Percentiles rank a stretch among this genome's conserved stretches.
These are phyloP conservation scores for Aspergillus piperis DNA, from an alignment of 2,329 filamentous ascomycete species.

Conservation along the genomic window DNA sequence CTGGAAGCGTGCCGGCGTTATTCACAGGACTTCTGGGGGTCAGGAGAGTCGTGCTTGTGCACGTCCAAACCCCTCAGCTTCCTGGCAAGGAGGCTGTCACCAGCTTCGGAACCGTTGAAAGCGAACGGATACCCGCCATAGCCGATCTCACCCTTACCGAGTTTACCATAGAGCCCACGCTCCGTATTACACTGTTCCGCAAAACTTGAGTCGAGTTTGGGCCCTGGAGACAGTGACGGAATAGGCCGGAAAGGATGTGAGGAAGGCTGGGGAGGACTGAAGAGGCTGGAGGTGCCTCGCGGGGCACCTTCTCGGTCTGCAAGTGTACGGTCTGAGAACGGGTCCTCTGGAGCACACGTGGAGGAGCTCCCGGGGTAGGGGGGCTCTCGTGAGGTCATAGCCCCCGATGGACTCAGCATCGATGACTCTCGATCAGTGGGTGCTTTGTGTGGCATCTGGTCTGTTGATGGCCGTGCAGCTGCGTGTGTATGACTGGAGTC, in stretches of 20 bases:
- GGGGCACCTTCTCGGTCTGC: neutral
- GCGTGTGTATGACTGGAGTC: conserved; percentile 46
- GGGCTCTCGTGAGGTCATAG: neutral
- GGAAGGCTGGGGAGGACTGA: conserved; percentile 1
- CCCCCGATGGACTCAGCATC: neutral
- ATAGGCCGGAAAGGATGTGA: conserved; percentile 23
- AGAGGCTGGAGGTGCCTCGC: neutral
- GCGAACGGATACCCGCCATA: conserved; percentile 61
- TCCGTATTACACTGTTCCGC: conserved; percentile 34
- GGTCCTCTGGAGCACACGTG: neutral
- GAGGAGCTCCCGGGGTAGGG: conserved; percentile 17
- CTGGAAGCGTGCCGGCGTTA: neutral
- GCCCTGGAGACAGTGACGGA: conserved; percentile 24
- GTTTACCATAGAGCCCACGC: conserved; percentile 62
- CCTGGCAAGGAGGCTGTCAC: conserved; percentile 70
- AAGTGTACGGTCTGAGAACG: neutral
- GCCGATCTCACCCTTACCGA: conserved; percentile 64
- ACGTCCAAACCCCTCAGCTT: conserved; percentile 65
- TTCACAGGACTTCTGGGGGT: neutral
- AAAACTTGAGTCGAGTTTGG: conserved; percentile 23
- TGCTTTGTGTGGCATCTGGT: conserved; percentile 61
- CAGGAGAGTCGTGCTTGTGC: conserved; percentile 30
- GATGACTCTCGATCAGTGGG: conserved; percentile 52
- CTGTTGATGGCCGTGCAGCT: conserved; percentile 56
- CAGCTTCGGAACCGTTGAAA: conserved; percentile 44